These are phyloP conservation scores for Holtermanniella nyarrowii DNA, from an alignment of 768 basidiomycete species.

Conservation along the genomic window DNA sequence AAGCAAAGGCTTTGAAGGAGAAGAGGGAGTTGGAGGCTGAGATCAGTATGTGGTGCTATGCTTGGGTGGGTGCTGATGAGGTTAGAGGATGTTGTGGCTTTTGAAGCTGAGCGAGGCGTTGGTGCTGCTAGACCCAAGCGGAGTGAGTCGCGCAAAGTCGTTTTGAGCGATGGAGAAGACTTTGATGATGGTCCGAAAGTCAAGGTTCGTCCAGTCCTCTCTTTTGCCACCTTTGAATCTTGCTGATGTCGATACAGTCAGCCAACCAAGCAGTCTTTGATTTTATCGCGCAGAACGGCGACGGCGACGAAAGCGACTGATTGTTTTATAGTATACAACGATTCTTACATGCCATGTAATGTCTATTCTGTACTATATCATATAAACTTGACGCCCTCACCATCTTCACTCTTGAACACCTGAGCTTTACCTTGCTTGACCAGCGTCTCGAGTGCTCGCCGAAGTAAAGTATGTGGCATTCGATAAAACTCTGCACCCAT, in stretches of 20 bases:
- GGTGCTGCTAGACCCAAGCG: not conserved
- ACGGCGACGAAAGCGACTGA: too few relatives aligned
- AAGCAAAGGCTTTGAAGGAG: slow-evolving; percentile 64
- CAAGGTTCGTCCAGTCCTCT: not conserved
- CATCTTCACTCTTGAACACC: slow-evolving; percentile 40
- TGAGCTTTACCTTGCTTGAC: slow-evolving; percentile 43
- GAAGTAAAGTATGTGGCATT: slow-evolving; percentile 37
- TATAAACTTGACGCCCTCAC: slow-evolving; percentile 44
- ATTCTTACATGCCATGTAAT: not conserved
- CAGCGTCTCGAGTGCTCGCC: slow-evolving; percentile 40
- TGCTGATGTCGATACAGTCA: too few relatives aligned
- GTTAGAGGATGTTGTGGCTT: slow-evolving; percentile 30
- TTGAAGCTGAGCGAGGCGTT: slow-evolving; percentile 25
- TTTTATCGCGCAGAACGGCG: too few relatives aligned
- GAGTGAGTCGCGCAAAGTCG: not conserved
- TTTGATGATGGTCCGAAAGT: not conserved
- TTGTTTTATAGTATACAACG: not conserved
- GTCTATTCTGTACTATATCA: slow-evolving; percentile 5
- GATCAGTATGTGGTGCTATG: slow-evolving; percentile 49
- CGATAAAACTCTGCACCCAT: slow-evolving; percentile 39
- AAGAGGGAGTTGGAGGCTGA: slow-evolving; percentile 68
- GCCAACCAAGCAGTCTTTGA: too few relatives aligned
- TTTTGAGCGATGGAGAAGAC: not conserved
- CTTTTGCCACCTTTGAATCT: too few relatives aligned
- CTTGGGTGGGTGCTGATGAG: not conserved